A percentile compares a stretch with the other conserved stretches of the same genome.
Evolutionary conservation across 2,329 filamentous ascomycete genomes (phyloP).

Genomic region (Aspergillus ochraceus): DNA sequence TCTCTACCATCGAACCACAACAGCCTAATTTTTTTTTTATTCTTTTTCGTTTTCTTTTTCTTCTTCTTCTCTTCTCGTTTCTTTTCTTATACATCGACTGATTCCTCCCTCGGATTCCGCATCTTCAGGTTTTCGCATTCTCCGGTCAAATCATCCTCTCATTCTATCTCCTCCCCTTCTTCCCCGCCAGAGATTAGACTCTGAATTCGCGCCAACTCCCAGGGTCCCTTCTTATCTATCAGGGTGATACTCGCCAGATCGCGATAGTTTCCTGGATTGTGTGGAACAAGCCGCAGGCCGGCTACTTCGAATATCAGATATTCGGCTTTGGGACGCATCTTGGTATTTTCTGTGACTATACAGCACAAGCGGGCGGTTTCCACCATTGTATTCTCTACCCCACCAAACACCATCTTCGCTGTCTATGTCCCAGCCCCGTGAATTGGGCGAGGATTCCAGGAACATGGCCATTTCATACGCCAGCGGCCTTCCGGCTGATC

Average conservation of each 20-base stretch:
- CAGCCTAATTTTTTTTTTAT: conserved; percentile 4
- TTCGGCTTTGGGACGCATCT: neutral
- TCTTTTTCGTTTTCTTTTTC: conserved; percentile 4
- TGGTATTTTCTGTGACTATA: neutral
- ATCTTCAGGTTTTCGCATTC: conserved; percentile 2
- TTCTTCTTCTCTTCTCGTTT: neutral
- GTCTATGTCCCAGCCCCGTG: conserved; percentile 39
- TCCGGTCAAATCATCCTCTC: neutral
- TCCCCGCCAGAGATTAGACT: neutral
- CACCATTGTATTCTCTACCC: neutral
- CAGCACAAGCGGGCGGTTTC: neutral
- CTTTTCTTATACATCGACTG: conserved; percentile 3
- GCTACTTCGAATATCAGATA: conserved; percentile 7
- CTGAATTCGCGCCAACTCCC: neutral
- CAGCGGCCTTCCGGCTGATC: conserved; percentile 32
- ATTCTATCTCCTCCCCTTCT: neutral
- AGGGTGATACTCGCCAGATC: neutral
- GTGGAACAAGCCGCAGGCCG: conserved; percentile 18
- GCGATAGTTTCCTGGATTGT: neutral
- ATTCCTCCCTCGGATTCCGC: neutral
- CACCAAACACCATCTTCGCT: conserved; percentile 9
- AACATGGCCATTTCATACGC: conserved; percentile 43
- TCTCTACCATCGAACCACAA: conserved; percentile 9
- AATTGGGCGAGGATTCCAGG: conserved; percentile 32
- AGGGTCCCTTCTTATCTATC: neutral